Evolutionary conservation across 208 protist genomes (phyloP).

Genomic region (Trypanosoma melophagium): DNA sequence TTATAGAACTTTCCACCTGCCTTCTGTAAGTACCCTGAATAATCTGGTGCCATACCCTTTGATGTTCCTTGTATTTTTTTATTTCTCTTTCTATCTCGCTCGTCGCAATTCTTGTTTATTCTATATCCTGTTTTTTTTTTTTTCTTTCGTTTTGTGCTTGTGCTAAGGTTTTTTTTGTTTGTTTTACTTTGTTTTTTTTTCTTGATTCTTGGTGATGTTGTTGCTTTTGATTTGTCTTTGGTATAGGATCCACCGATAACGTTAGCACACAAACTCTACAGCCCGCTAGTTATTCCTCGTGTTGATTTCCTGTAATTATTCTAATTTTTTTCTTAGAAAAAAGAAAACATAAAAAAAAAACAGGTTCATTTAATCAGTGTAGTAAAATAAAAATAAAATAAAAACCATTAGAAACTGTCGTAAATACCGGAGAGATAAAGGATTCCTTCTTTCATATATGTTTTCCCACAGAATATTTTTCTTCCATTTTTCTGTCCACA

Average conservation of each 20-base stretch:
- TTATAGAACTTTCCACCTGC: constrained; percentile 33
- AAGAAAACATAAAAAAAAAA: constrained; percentile 18
- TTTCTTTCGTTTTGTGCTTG: neutral
- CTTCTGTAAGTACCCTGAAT: constrained; percentile 54
- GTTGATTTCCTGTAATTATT: constrained; percentile 4
- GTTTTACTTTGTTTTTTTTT: neutral
- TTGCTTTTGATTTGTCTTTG: neutral
- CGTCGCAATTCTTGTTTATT: neutral
- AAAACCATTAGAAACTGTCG: constrained; percentile 12
- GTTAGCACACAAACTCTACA: neutral
- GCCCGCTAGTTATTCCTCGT: neutral
- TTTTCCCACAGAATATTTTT: too few relatives aligned
- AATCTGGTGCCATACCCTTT: constrained; percentile 23
- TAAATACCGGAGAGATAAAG: neutral
- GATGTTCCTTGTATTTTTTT: constrained; percentile 7
- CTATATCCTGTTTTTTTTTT: neutral
- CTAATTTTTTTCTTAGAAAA: neutral
- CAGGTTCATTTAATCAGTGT: constrained; percentile 2
- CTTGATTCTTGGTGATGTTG: neutral
- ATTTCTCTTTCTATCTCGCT: neutral
- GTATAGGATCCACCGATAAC: neutral
- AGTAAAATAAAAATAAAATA: constrained; percentile 11
- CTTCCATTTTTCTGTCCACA: constrained; percentile 5
- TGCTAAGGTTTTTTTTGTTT: neutral
- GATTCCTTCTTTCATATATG: constrained; percentile 1